Evolutionary conservation across 441 rosid species (phyloP), one percentile per base, ranked within the genome.

Genomic region (Arabidopsis hybrid): DNA sequence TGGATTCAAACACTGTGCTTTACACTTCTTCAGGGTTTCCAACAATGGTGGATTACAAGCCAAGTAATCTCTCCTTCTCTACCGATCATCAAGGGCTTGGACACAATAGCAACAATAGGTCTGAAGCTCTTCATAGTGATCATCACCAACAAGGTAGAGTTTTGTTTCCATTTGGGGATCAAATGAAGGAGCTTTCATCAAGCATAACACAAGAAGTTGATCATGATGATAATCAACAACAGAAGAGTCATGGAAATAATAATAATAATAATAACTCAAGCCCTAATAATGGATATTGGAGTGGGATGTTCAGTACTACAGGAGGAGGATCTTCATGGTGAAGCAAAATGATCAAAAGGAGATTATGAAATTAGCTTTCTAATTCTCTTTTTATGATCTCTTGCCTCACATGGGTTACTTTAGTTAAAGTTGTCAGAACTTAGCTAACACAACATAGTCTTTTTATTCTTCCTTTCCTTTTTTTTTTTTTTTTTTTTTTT

Each of bases 261-360:
- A 65, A 71, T 64, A 66, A 49, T 50, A 71, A 71, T 58, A 66
- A 77, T 46, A 31, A 31, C 32, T 13, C 81, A 80, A 85, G 78
- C 57, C 69, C 77, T 81, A 67, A 85, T 79, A 69, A 85, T 80
- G 91, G 90, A 56, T 89, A 84, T 65, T 91, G 97, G 97, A 91
- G 81, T 79, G 97, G 93, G 49, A 82, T 86, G 89, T 85, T 91
- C 71, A 72, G 69, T 61, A 60, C 60, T 53, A 72, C 81, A 36
- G 86, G 92, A 42, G 88, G 89, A 67, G 91, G 94, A 86, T 78
- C 81, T 61, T 78, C 94, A 56, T 91, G 97, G 97, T 89, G 81
- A 85, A 67, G 68, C 75, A 70, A 78, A 65, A 49, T 53, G 51
- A 64, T 66, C 61, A 72, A 72, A 72, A 53, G 59, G 70, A 61